phyloP scores from a whole-genome alignment of 495 filamentous ascomycete species.

The Neurospora tetraspora region DNA sequence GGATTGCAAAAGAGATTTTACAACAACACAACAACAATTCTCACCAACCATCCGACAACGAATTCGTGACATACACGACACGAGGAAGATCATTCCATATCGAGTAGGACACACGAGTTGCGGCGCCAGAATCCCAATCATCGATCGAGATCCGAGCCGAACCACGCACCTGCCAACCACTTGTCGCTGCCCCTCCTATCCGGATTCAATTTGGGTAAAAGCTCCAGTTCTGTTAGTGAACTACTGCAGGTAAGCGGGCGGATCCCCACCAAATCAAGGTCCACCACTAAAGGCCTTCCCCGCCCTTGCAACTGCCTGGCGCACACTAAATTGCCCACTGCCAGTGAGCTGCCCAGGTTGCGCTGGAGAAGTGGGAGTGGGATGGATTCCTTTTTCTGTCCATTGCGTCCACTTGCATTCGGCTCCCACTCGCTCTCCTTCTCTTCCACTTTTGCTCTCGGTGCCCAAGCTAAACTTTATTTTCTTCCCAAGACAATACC shows the following conservation, averaged over 20 bases:
- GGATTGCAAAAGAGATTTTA: neutral
- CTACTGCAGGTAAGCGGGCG: conserved; percentile 16
- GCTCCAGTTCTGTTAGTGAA: neutral
- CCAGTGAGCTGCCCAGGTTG: neutral
- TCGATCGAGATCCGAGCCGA: neutral
- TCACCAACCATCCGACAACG: neutral
- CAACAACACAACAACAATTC: neutral
- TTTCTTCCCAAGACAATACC: neutral
- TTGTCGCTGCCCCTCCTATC: neutral
- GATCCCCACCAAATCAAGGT: neutral
- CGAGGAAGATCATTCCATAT: neutral
- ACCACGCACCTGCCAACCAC: neutral
- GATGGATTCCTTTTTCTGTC: neutral
- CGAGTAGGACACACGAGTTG: neutral
- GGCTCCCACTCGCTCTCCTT: neutral
- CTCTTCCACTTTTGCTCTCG: neutral
- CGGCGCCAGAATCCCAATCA: neutral
- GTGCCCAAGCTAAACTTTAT: neutral
- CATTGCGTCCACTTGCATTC: neutral
- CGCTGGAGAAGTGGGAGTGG: neutral
- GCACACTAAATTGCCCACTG: neutral
- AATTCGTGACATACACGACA: neutral
- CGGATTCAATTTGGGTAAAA: neutral
- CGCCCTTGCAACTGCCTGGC: neutral
- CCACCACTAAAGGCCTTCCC: neutral